Conservation (phyloP, 768 basidiomycete genomes). For the Mycena galericulata region DNA sequence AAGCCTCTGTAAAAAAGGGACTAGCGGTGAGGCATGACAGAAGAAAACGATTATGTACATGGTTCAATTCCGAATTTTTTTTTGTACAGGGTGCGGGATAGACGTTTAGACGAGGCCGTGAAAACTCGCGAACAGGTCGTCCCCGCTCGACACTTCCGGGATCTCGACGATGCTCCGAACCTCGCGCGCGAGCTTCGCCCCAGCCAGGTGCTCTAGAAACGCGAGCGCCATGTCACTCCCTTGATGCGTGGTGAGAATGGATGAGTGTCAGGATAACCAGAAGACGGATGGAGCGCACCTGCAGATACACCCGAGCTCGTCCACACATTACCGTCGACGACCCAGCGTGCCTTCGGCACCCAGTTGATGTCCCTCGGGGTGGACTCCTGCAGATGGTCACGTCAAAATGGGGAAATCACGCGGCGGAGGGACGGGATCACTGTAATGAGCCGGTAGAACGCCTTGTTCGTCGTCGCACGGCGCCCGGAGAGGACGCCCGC, state of each 20-base stretch:
- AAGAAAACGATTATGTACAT: no score
- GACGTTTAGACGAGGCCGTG: conserved; percentile 33
- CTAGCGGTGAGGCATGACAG: no score
- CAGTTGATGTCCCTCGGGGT: conserved; percentile 41
- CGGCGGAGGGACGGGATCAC: conserved; percentile 27
- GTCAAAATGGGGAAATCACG: not conserved
- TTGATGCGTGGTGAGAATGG: not conserved
- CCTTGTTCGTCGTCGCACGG: conserved; percentile 51
- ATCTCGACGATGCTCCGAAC: conserved; percentile 35
- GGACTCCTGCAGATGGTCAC: no score
- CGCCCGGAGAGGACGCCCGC: conserved; percentile 47
- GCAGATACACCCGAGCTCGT: conserved; percentile 48
- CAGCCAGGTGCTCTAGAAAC: conserved; percentile 47
- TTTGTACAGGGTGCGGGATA: no score
- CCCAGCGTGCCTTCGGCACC: conserved; percentile 51
- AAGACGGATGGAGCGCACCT: conserved; percentile 32
- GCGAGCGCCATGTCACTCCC: conserved; percentile 51
- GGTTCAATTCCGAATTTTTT: no score
- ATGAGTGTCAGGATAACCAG: not conserved
- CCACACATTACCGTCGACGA: conserved; percentile 50
- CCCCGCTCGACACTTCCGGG: conserved; percentile 23
- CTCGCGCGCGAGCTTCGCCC: conserved; percentile 34
- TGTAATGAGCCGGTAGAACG: conserved; percentile 33
- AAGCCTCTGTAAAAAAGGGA: no score
- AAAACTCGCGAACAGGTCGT: conserved; percentile 37